These are phyloP conservation scores for Colletotrichum sp. DNA, from an alignment of 2,329 filamentous ascomycete genomes.

Conservation along the genomic window DNA sequence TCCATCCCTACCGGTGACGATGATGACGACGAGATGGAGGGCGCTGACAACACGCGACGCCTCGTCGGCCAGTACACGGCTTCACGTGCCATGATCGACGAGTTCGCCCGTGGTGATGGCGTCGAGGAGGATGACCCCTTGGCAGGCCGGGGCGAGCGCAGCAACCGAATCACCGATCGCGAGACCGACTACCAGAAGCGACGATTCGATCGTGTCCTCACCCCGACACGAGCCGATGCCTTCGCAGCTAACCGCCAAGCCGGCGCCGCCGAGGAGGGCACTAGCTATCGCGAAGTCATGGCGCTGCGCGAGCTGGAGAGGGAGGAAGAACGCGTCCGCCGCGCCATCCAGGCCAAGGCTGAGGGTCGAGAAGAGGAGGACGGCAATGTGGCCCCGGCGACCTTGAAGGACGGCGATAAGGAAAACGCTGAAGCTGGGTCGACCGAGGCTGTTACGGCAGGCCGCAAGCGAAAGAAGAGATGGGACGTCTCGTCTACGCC, in stretches of 20 bases:
- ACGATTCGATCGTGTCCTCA: conserved; percentile 85
- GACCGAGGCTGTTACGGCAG: conserved; percentile 64
- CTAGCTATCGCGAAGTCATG: conserved; percentile 92
- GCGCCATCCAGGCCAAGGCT: conserved; percentile 77
- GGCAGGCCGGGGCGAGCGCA: conserved; percentile 81
- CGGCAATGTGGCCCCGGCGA: conserved; percentile 68
- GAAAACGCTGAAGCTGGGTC: conserved; percentile 75
- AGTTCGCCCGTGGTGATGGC: conserved; percentile 84
- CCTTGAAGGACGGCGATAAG: conserved; percentile 75
- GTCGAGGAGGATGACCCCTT: conserved; percentile 93
- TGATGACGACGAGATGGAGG: conserved; percentile 79
- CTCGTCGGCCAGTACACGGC: conserved; percentile 97
- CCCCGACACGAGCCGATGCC: conserved; percentile 83
- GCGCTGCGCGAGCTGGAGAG: conserved; percentile 86
- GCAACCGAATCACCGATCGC: conserved; percentile 87
- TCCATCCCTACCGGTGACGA: conserved; percentile 81
- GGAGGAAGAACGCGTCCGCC: conserved; percentile 87
- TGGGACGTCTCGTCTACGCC: conserved; percentile 82
- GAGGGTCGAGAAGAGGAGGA: conserved; percentile 65
- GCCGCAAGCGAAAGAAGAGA: conserved; percentile 88
- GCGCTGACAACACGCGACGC: conserved; percentile 74
- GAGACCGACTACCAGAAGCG: conserved; percentile 98
- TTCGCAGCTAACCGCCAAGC: conserved; percentile 79
- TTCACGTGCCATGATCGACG: conserved; percentile 88
- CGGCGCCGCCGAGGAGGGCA: conserved; percentile 71